Conservation (phyloP, 352 stramenopile genomes). For the Globisporangium nagaii region DNA sequence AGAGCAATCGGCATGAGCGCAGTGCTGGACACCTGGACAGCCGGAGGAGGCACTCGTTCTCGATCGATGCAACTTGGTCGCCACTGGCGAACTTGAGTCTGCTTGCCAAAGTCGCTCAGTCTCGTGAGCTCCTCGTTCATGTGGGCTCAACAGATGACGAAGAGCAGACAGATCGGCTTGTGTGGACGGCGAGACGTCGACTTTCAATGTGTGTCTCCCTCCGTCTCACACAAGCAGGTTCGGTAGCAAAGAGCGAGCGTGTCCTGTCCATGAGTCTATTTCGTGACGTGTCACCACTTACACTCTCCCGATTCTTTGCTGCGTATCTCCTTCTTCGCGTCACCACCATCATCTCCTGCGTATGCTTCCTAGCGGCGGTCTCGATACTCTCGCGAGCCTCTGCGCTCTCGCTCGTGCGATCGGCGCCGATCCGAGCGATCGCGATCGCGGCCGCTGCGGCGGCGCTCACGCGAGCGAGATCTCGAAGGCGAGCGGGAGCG, state of each 20-base stretch:
- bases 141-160: neutral
- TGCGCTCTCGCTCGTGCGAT: conserved; percentile 31
- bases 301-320: neutral
- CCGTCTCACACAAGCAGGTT: too few relatives aligned
- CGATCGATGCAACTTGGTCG: conserved; percentile 52
- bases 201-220: too few relatives aligned
- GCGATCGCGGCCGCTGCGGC: conserved; percentile 18
- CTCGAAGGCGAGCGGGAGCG: conserved; percentile 26
- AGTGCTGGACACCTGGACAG: conserved; percentile 20
- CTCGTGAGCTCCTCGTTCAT: conserved; percentile 39
- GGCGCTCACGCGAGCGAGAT: conserved; percentile 26
- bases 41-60: conserved; percentile 25
- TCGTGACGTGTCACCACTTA: conserved; percentile 1
- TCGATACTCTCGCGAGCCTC: conserved; percentile 42
- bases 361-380: conserved; percentile 26
- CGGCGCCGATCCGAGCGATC: conserved; percentile 28
- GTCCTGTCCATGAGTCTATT: conserved; percentile 7
- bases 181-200: too few relatives aligned
- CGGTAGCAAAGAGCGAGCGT: neutral
- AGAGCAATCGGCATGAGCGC: conserved; percentile 31
- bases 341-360: too few relatives aligned
- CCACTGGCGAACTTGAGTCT: conserved; percentile 23
- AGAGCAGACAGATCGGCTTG: too few relatives aligned
- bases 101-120: conserved; percentile 29
- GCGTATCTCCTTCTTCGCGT: neutral